A percentile compares a stretch with the other conserved stretches of the same genome.
Evolutionary conservation across 1,284 basidiomycete species (phyloP).

Genomic region (Tilletia horrida): DNA sequence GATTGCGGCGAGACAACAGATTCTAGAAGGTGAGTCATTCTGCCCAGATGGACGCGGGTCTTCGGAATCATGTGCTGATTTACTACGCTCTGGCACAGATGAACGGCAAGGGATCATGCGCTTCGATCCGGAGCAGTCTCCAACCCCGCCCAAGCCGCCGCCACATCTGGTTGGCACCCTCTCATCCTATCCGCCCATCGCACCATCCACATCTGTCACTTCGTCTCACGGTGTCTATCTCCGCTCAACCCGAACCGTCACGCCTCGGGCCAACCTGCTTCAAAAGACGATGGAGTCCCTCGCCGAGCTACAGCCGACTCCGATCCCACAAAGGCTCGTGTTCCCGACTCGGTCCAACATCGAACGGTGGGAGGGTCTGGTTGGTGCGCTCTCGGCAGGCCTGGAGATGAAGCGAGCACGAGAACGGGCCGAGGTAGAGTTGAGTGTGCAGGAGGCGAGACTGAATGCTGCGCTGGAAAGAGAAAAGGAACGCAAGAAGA

Average conservation of each 20-base stretch:
- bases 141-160: slow-evolving; percentile 40
- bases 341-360: slow-evolving; percentile 51
- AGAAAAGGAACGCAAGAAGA: slow-evolving; percentile 18
- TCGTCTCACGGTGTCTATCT: slow-evolving; percentile 50
- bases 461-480: slow-evolving; percentile 6
- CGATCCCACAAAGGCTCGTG: slow-evolving; percentile 39
- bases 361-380: slow-evolving; percentile 53
- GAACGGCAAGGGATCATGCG: slow-evolving; percentile 49
- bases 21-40: not conserved
- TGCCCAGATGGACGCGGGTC: not conserved
- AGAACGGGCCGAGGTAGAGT: slow-evolving; percentile 45
- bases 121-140: slow-evolving; percentile 34
- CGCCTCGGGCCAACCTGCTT: slow-evolving; percentile 44
- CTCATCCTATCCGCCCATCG: slow-evolving; percentile 43
- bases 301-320: slow-evolving; percentile 36
- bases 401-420: slow-evolving; percentile 52
- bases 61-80: not conserved
- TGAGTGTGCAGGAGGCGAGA: slow-evolving; percentile 22
- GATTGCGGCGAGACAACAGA: slow-evolving; percentile 10
- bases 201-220: slow-evolving; percentile 34
- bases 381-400: slow-evolving; percentile 50
- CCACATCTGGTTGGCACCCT: slow-evolving; percentile 47
- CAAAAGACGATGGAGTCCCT: slow-evolving; percentile 42
- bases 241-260: slow-evolving; percentile 49
- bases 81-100: slow-evolving; percentile 19